These are phyloP conservation scores for Malbranchea cinnamomea DNA, from an alignment of 2,329 filamentous ascomycete species.

Conservation along the genomic window DNA sequence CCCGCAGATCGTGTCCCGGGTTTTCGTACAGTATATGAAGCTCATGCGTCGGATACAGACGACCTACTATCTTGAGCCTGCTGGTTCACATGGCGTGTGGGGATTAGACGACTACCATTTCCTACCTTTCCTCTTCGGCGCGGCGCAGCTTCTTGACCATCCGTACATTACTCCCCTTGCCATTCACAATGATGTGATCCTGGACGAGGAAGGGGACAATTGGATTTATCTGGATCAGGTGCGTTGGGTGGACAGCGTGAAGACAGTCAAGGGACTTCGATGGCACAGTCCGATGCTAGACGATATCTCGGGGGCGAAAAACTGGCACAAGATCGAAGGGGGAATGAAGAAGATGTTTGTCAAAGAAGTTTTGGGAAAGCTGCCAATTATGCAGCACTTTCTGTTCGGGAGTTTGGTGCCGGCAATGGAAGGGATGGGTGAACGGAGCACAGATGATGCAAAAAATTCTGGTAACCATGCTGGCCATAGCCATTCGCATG, in stretches of 20 bases:
- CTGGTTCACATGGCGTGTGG: conserved; percentile 95
- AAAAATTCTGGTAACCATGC: conserved; percentile 46
- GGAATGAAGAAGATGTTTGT: conserved; percentile 97
- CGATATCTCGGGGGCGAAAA: conserved; percentile 82
- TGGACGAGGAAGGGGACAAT: conserved; percentile 73
- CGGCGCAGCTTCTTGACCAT: conserved; percentile 76
- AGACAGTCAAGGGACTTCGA: conserved; percentile 82
- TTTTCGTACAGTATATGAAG: conserved; percentile 69
- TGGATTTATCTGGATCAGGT: conserved; percentile 91
- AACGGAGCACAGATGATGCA: conserved; percentile 35
- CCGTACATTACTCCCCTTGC: conserved; percentile 61
- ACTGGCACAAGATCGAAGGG: conserved; percentile 80
- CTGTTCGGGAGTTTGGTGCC: conserved; percentile 77
- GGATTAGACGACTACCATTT: conserved; percentile 97
- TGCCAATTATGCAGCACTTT: conserved; percentile 98
- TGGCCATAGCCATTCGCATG: conserved; percentile 55
- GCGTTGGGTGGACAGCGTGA: conserved; percentile 85
- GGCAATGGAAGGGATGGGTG: conserved; percentile 62
- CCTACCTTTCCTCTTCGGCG: conserved; percentile 86
- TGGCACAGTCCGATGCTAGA: conserved; percentile 99
- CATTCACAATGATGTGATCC: conserved; percentile 74
- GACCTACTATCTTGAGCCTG: conserved; percentile 92
- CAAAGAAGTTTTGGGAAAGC: conserved; percentile 77
- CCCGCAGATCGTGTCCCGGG: conserved; percentile 54
- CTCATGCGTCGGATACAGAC: conserved; percentile 81